Conservation (phyloP, 495 filamentous ascomycete genomes). For the Evernia prunastri region DNA sequence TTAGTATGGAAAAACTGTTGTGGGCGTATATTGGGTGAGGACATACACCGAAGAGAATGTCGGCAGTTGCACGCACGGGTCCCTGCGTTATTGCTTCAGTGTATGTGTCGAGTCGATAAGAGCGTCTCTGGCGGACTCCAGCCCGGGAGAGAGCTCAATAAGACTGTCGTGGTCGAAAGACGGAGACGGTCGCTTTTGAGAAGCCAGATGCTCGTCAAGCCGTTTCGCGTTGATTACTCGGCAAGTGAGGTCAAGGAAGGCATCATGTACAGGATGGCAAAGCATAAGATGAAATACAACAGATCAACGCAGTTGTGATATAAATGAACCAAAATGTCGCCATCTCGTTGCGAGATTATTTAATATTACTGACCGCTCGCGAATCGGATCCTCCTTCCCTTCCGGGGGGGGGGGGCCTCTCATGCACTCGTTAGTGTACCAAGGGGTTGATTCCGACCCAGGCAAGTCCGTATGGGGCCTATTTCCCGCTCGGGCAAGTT, state of each 20-base stretch:
- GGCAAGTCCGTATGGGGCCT: too few species aligned
- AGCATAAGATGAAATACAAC: too few species aligned
- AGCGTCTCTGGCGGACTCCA: background rate
- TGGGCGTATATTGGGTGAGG: background rate
- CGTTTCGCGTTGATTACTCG: conserved; percentile 10
- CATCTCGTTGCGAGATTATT: too few species aligned
- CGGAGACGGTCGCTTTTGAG: background rate
- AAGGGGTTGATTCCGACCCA: too few species aligned
- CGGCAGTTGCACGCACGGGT: background rate
- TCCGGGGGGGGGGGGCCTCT: too few species aligned
- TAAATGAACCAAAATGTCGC: too few species aligned
- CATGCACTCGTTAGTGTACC: too few species aligned
- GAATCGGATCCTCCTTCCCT: too few species aligned
- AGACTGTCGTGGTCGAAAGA: conserved; percentile 12
- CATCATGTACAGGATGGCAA: too few species aligned
- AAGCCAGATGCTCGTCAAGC: conserved; percentile 6
- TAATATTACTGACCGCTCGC: too few species aligned
- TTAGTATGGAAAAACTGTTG: background rate
- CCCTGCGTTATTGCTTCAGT: conserved; percentile 9
- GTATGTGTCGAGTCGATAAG: conserved; percentile 9
- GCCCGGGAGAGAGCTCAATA: background rate
- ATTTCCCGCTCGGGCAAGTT: too few species aligned
- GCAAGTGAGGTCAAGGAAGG: conserved; percentile 7
- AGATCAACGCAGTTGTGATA: too few species aligned
- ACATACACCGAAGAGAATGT: background rate